These are phyloP conservation scores for Phytopythium kandeliae DNA, from an alignment of 352 stramenopile genomes.

Conservation along the genomic window DNA sequence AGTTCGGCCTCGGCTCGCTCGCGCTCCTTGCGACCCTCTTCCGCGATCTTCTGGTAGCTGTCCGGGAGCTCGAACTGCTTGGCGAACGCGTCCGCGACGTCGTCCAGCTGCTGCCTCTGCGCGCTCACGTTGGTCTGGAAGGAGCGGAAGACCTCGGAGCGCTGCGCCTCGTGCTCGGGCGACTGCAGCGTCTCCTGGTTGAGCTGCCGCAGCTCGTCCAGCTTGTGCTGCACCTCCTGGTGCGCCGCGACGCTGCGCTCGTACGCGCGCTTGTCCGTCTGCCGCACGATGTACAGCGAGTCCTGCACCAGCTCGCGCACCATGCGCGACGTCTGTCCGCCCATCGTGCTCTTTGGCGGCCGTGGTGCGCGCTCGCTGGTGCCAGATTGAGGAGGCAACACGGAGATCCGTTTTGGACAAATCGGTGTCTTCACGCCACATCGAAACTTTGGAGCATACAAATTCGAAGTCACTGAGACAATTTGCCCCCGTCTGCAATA, in stretches of 20 bases:
- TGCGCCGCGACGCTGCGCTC: conserved; percentile 47
- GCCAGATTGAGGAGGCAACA: too few species aligned
- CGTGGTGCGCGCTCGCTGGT: too few species aligned
- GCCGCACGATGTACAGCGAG: conserved; percentile 72
- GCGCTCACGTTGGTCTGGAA: conserved; percentile 38
- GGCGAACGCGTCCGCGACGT: conserved; percentile 60
- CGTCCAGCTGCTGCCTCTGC: conserved; percentile 66
- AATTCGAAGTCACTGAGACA: too few species aligned
- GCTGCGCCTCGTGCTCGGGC: conserved; percentile 37
- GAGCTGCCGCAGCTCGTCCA: conserved; percentile 46
- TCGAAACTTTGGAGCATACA: too few species aligned
- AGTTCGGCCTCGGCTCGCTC: conserved; percentile 15
- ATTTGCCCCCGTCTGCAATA: too few species aligned
- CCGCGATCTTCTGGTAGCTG: conserved; percentile 63
- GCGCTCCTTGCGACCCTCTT: conserved; percentile 34
- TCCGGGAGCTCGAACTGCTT: conserved; percentile 74
- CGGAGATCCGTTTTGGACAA: too few species aligned
- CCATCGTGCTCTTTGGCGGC: too few species aligned
- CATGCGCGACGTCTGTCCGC: conserved; percentile 77
- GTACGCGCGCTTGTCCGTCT: conserved; percentile 70
- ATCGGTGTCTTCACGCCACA: too few species aligned
- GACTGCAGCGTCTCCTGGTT: conserved; percentile 65
- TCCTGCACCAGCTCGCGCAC: conserved; percentile 71
- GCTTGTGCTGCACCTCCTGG: conserved; percentile 52
- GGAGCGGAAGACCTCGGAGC: conserved; percentile 49